A percentile compares a stretch with the other conserved stretches of the same genome.
phyloP scores from a whole-genome alignment of 441 rosid species.

The Gossypium davidsonii region DNA sequence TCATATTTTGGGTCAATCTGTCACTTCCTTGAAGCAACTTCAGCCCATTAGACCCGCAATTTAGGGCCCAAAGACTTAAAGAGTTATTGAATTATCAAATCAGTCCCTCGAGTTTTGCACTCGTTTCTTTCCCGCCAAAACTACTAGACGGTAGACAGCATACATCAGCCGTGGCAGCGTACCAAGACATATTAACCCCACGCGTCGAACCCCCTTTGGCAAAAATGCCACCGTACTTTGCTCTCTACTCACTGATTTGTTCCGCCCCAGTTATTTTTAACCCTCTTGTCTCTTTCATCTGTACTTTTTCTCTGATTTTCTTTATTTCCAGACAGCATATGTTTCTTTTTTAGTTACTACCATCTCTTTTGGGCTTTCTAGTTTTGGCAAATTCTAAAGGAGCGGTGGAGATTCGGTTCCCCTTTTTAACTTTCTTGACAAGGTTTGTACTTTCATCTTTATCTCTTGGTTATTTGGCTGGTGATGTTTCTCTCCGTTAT shows the following conservation, averaged over 20 bases:
- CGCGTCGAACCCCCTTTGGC: conserved; percentile 11
- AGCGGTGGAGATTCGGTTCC: conserved; percentile 2
- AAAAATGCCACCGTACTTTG: not conserved
- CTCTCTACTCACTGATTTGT: conserved; percentile 2
- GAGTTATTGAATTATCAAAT: not conserved
- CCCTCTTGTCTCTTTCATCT: not conserved
- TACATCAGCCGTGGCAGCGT: not conserved
- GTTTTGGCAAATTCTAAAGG: not conserved
- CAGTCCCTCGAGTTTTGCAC: not conserved
- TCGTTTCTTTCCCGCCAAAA: no score
- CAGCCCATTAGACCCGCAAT: not conserved
- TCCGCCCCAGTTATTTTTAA: conserved; percentile 26
- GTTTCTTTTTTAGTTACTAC: not conserved
- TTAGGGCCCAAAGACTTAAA: not conserved
- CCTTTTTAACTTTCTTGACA: conserved; percentile 23
- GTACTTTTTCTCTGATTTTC: conserved; percentile 4
- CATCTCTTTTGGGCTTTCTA: not conserved
- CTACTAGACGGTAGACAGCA: no score
- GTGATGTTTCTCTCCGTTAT: not conserved
- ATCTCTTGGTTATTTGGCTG: not conserved
- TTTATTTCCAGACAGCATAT: conserved; percentile 27
- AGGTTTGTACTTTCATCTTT: conserved; percentile 36
- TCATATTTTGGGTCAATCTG: no score
- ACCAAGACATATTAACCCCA: conserved; percentile 13
- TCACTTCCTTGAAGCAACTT: not conserved